Evolutionary conservation across 2,329 filamentous ascomycete species (phyloP).

Genomic region (Pseudogymnoascus sp.): DNA sequence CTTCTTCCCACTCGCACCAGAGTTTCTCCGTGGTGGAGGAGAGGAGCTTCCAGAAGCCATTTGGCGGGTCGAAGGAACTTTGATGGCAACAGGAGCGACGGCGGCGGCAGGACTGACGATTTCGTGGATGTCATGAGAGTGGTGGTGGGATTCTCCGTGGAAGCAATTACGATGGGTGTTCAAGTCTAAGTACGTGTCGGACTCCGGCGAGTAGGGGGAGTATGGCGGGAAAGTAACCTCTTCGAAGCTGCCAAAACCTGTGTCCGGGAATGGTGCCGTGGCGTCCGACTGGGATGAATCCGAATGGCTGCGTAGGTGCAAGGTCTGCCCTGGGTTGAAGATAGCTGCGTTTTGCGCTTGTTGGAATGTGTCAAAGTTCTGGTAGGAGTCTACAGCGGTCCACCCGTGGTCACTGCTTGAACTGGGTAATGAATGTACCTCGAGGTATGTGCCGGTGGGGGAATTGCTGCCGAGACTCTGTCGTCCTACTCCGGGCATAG

Average conservation of each 20-base stretch:
- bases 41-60: constrained; percentile 54
- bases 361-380: constrained; percentile 60
- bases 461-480: constrained; percentile 54
- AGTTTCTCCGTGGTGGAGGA: constrained; percentile 58
- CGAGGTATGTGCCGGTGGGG: constrained; percentile 71
- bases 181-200: constrained; percentile 63
- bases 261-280: constrained; percentile 44
- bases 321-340: constrained; percentile 84
- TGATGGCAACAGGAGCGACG: constrained; percentile 62
- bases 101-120: constrained; percentile 60
- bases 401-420: constrained; percentile 83
- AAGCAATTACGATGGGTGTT: constrained; percentile 51
- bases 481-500: constrained; percentile 34
- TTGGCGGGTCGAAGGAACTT: constrained; percentile 51
- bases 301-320: constrained; percentile 80
- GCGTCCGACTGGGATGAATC: constrained; percentile 74
- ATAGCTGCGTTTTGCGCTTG: constrained; percentile 55
- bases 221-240: constrained; percentile 60
- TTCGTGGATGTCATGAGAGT: constrained; percentile 39
- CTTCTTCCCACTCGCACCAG: constrained; percentile 59
- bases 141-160: constrained; percentile 45
- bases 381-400: constrained; percentile 66
- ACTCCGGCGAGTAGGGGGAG: constrained; percentile 75
- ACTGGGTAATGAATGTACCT: constrained; percentile 72
- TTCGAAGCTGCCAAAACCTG: constrained; percentile 70